Base-by-base conservation (phyloP, 495 filamentous ascomycete genomes). In the Cladorrhinum samala region DNA sequence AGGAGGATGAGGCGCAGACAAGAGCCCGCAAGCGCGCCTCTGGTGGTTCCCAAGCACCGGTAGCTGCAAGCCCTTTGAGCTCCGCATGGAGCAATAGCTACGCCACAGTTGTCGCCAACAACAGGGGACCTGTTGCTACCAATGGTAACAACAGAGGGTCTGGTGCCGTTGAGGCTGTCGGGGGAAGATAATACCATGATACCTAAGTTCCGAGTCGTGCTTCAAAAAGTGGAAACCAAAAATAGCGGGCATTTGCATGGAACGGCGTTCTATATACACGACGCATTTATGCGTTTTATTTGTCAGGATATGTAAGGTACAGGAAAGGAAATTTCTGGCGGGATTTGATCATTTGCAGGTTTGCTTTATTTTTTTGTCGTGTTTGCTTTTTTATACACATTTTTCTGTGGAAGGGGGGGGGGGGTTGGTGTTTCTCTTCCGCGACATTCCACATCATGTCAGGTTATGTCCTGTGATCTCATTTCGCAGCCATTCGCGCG, bases 1-100 rank as follows among this genome's bases (percentile, higher is more conserved):
- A 88, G 50, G 86, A 88, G 53, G 81, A 83, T 44, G 81, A 83
- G 1, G 65, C 67, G 2, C 72, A 80, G 23, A 68, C 66, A 43
- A 59, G 70, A 14, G 67, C 69, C 16, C 55, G 65, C 45, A 77
- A 77, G 62, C 65, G 75, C 18, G 65, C 53, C 25, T 74, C 72
- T 18, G 59, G 60, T 6, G 62, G 67, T 13, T 50, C 53, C 17
- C 43, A 30, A 16, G 23, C n/a, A 2, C 21, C 63, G 3, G 71
- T 67, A 9, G 66, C 60, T 33, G 57, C 61, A 2, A 65, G 63
- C 51, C 62, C 71, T n/a, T 43, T 65, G 8, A 57, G 64, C 24
- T 58, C 60, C 47, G 66, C 61, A 11, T 69, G 69, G 48, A 68
- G 19, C 45, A 47, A 47, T 17, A 47, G 62, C 57, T 76, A 77